Conservation (phyloP, 116 monocot species). For the Cymodocea nodosa region DNA sequence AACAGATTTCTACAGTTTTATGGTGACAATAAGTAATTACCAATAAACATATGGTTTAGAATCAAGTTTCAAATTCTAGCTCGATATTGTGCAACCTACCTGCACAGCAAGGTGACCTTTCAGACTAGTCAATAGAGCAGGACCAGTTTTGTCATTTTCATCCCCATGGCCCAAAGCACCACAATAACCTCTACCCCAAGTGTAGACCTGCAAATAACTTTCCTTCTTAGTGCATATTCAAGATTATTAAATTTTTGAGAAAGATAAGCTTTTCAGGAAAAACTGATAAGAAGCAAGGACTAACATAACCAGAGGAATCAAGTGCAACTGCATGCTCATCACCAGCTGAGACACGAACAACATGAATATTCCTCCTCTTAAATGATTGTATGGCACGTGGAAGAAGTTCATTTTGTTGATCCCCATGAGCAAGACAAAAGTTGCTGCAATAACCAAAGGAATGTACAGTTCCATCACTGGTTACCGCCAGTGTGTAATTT, state of each 20-base stretch:
- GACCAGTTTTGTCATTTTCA: constrained; percentile 81
- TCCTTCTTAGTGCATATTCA: background rate
- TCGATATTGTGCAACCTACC: constrained; percentile 22
- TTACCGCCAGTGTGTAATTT: constrained; percentile 78
- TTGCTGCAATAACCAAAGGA: constrained; percentile 91
- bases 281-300: constrained; percentile 8
- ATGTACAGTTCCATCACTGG: constrained; percentile 63
- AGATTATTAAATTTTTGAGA: background rate
- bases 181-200: constrained; percentile 98
- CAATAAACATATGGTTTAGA: too few species aligned
- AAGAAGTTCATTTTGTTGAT: constrained; percentile 77
- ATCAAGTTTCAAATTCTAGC: too few species aligned
- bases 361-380: constrained; percentile 60
- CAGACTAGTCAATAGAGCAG: constrained; percentile 47
- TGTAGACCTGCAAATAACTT: constrained; percentile 55
- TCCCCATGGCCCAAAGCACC: constrained; percentile 94
- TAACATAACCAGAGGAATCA: constrained; percentile 81
- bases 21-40: too few species aligned
- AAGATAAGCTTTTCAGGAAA: background rate
- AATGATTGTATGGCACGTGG: constrained; percentile 71
- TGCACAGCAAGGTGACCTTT: constrained; percentile 76
- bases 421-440: constrained; percentile 95
- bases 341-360: constrained; percentile 79
- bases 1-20: too few species aligned
- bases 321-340: constrained; percentile 99